Evolutionary conservation across 169 alveolate genomes (phyloP).

Genomic region (Cryptosporidium viatorum): DNA sequence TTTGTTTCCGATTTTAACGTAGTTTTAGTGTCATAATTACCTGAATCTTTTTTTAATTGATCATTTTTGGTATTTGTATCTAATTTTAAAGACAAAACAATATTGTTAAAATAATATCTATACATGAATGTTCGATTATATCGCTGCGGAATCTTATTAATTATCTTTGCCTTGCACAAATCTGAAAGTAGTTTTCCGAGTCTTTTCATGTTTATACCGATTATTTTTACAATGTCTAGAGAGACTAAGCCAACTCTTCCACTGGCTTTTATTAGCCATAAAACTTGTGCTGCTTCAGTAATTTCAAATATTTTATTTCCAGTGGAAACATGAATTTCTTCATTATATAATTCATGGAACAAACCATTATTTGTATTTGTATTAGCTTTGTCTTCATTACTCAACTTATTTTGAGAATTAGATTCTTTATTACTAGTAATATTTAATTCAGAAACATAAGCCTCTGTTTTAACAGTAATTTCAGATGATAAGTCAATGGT

Average conservation of each 20-base stretch:
- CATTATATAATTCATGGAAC: neutral
- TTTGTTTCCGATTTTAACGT: neutral
- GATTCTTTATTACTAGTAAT: neutral
- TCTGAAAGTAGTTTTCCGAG: constrained; percentile 64
- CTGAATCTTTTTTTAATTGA: neutral
- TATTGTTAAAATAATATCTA: constrained; percentile 39
- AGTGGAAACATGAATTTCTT: constrained; percentile 2
- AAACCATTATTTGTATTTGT: constrained; percentile 5
- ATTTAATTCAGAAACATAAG: constrained; percentile 11
- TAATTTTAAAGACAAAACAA: neutral
- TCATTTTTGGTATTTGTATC: neutral
- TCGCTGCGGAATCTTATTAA: constrained; percentile 50
- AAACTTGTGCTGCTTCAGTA: constrained; percentile 50
- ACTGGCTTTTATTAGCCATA: constrained; percentile 64
- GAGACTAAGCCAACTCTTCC: constrained; percentile 40
- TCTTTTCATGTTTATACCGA: constrained; percentile 63
- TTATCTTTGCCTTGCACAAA: constrained; percentile 6
- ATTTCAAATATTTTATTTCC: constrained; percentile 34
- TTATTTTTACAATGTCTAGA: constrained; percentile 32
- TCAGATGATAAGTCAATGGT: constrained; percentile 7
- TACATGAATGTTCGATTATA: constrained; percentile 73
- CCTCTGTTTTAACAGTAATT: constrained; percentile 21
- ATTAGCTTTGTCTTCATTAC: neutral
- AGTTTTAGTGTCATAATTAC: neutral
- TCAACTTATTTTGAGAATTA: neutral